phyloP scores from a whole-genome alignment of 192 early-diverging fungal genomes.

The Umbelopsis ramanniana region DNA sequence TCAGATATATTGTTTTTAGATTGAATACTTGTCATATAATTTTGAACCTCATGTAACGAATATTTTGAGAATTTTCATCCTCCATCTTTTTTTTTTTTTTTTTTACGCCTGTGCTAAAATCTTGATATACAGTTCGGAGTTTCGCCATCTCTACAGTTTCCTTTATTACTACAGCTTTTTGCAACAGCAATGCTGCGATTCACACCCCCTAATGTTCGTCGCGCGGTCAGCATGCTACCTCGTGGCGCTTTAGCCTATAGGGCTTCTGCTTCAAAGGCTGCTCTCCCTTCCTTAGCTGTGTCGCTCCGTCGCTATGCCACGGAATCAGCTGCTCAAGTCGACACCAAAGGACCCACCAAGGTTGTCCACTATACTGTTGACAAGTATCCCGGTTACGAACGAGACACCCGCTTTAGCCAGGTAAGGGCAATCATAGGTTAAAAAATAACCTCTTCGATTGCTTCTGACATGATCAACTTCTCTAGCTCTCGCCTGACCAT shows the following conservation, averaged over 20 bases:
- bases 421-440: constrained; percentile 2
- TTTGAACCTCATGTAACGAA: neutral
- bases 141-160: neutral
- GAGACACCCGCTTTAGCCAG: constrained; percentile 48
- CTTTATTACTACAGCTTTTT: neutral
- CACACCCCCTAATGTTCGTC: constrained; percentile 1
- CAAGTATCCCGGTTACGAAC: constrained; percentile 50
- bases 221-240: neutral
- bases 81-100: neutral
- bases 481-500: constrained; percentile 60
- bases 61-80: neutral
- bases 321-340: constrained; percentile 18
- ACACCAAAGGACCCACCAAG: constrained; percentile 8
- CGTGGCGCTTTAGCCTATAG: neutral
- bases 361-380: constrained; percentile 46
- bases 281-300: neutral
- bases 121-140: constrained; percentile 13
- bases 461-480: neutral
- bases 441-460: too few relatives aligned
- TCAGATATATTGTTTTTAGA: constrained; percentile 39
- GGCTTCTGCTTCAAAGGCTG: neutral
- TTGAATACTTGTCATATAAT: neutral
- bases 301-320: neutral
- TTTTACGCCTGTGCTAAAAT: neutral
- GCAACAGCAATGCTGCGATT: constrained; percentile 18